phyloP scores from a whole-genome alignment of 1,139 yeast genomes.

The Hemisphaericaspora xylofermentans region DNA sequence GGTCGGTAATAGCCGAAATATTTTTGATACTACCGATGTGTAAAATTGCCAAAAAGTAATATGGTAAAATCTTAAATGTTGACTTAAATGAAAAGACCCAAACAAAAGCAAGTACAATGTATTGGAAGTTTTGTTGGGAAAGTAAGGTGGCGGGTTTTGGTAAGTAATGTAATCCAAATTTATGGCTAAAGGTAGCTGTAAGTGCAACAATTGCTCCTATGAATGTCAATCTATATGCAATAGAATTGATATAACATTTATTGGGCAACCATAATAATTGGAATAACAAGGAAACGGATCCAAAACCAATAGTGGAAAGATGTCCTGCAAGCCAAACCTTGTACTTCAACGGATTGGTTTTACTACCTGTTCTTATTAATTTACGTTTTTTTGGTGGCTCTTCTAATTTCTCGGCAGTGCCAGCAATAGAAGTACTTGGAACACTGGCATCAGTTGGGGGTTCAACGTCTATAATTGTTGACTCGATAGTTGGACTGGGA shows the following conservation, averaged over 20 bases:
- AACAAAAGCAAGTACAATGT: slow-evolving; percentile 47
- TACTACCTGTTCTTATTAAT: slow-evolving; percentile 38
- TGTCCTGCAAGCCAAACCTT: slow-evolving; percentile 67
- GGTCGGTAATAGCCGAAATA: slow-evolving; percentile 38
- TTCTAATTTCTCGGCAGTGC: slow-evolving; percentile 5
- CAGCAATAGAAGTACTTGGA: not conserved
- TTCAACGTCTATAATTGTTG: not conserved
- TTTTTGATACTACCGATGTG: slow-evolving; percentile 50
- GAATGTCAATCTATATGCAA: slow-evolving; percentile 53
- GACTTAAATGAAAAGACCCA: slow-evolving; percentile 70
- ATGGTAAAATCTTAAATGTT: slow-evolving; percentile 65
- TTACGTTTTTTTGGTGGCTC: slow-evolving; percentile 27
- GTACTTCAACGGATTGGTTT: slow-evolving; percentile 45
- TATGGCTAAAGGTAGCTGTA: slow-evolving; percentile 53
- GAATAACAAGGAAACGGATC: slow-evolving; percentile 46
- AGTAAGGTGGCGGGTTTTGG: slow-evolving; percentile 60
- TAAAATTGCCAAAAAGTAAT: slow-evolving; percentile 51
- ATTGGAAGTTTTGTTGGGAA: slow-evolving; percentile 71
- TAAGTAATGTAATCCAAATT: slow-evolving; percentile 50
- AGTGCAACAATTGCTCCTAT: slow-evolving; percentile 59
- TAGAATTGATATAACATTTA: slow-evolving; percentile 42
- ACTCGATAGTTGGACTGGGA: slow-evolving; percentile 1
- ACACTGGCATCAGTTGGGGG: too few species aligned
- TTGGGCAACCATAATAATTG: slow-evolving; percentile 48
- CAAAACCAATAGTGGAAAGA: slow-evolving; percentile 45